phyloP scores from a whole-genome alignment of 1,284 basidiomycete genomes.

The Jaminaea rosea region DNA sequence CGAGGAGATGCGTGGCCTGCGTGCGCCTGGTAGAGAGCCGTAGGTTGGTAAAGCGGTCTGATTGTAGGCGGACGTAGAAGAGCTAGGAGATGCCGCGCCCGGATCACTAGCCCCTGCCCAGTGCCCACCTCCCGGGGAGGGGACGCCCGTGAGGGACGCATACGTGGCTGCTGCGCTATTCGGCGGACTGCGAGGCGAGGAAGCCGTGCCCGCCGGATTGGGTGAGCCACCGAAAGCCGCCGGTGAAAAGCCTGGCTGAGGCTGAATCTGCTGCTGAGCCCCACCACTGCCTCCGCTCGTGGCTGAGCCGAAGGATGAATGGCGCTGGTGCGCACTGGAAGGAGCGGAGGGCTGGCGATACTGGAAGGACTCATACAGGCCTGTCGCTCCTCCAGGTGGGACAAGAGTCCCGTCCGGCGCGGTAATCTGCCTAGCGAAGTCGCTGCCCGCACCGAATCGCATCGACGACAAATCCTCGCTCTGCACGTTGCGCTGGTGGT shows the following conservation, averaged over 20 bases:
- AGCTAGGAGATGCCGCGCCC: not conserved
- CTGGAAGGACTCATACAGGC: constrained; percentile 5
- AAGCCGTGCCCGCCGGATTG: not conserved
- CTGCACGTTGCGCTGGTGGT: constrained; percentile 23
- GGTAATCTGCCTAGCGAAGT: constrained; percentile 31
- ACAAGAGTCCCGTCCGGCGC: constrained; percentile 33
- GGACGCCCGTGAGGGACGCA: no score
- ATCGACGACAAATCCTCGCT: constrained; percentile 37
- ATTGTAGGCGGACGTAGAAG: constrained; percentile 16
- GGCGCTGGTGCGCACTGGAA: not conserved
- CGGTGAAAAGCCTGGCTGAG: not conserved
- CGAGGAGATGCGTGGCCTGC: constrained; percentile 11
- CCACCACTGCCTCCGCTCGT: not conserved
- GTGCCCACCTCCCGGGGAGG: no score
- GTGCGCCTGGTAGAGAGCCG: constrained; percentile 7
- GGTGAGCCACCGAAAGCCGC: not conserved
- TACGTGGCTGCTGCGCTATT: no score
- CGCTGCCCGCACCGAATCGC: constrained; percentile 17
- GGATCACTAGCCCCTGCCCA: not conserved
- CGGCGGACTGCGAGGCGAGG: no score
- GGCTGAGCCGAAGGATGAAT: not conserved
- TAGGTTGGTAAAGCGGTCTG: constrained; percentile 16
- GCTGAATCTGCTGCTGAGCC: not conserved
- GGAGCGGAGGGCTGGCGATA: constrained; percentile 8
- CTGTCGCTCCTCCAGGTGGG: constrained; percentile 18